Evolutionary conservation across 805 yeast species (phyloP), one percentile per base, ranked within the genome.

Genomic region (Metschnikowia lunata): DNA sequence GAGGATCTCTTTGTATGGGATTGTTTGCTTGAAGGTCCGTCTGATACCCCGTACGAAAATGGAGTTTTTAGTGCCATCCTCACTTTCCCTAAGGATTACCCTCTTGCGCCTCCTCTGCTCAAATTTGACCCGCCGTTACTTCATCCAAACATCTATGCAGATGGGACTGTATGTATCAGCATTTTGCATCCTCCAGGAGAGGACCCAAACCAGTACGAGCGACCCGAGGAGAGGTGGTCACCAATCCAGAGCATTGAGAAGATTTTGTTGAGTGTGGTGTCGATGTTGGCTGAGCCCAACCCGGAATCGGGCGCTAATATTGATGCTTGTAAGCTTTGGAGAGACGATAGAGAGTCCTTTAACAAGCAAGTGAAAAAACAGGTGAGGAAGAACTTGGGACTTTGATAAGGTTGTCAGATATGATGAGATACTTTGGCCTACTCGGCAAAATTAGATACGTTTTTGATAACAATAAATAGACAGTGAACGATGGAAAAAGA

Each of bases 201-300:
- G 56, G 99, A 93, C 64, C 98, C 99, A 15, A 80, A 89, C 62
- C 89, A 85, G 75, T 93, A 93, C 66, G 99, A 93, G 64, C 67
- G 87, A 28, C 96, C 98, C 0, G 95, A 90, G 55, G 99, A 93
- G 67, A 73, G 99, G 52, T 93, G 99, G 99, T 86, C 95, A 7
- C 99, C 99, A 0, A 90, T 93, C 28, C 99, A 93, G 63, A 86
- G 95, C 60, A 90, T 93, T n/a, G 99, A 93, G 67, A 93, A 93
- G 75, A 93, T 93, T 48, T 71, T 93, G 49, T 67, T 93, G 47
- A 85, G 95, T 63, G 98, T 93, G 18, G 80, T 90, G 76, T 86
- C 96, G 58, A 90, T 93, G 97, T 74, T 93, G 48, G 96, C 97
- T 26, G 96, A 93, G 64, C 98, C 99, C 3, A 93, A 93, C 60